Base-by-base conservation (phyloP, 345 rosid genomes). In the Sapria himalayana region DNA sequence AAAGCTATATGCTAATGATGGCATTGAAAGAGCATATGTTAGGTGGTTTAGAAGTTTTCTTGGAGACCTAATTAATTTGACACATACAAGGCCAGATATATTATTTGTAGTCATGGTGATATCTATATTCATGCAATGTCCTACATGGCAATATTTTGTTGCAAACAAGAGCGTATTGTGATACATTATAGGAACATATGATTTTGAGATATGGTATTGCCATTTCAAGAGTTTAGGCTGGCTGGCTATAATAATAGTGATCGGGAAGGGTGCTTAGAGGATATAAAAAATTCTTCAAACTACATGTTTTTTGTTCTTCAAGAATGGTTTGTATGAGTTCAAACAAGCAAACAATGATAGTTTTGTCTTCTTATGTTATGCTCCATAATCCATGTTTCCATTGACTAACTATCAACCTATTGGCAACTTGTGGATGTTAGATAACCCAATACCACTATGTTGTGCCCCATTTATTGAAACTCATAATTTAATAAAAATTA, bases 141-240 rank as follows among this genome's bases (percentile, higher is more conserved):
- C 50, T 46, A 32, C 50, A 14, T 32, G 23, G n/a, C n/a, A 34
- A 18, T 11, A 19, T 40, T 32, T 46, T 25, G 33, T 46, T 19
- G 50, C 33, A 40, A 29, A 10, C 11, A 8, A 33, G 15, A 33
- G 15, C 11, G n/a, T n/a, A n/a, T n/a, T n/a, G n/a, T n/a, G n/a
- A n/a, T n/a, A n/a, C n/a, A n/a, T n/a, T n/a, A n/a, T n/a, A n/a
- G n/a, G n/a, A n/a, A n/a, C n/a, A n/a, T n/a, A n/a, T n/a, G n/a
- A n/a, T 38, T 19, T 3, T 18, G 2, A 25, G 4, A 2, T 38
- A 12, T 3, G 42, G 31, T 23, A 24, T 25, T 4, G 7, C 3
- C 19, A 1, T 25, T 8, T 4, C 7, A 10, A 12, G 24, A 15
- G 14, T 16, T 18, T 1, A 10, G 21, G n/a, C 7, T 19, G 11